These are phyloP conservation scores for Brettanomyces sp. DNA, from an alignment of 805 yeast species.

Conservation along the genomic window DNA sequence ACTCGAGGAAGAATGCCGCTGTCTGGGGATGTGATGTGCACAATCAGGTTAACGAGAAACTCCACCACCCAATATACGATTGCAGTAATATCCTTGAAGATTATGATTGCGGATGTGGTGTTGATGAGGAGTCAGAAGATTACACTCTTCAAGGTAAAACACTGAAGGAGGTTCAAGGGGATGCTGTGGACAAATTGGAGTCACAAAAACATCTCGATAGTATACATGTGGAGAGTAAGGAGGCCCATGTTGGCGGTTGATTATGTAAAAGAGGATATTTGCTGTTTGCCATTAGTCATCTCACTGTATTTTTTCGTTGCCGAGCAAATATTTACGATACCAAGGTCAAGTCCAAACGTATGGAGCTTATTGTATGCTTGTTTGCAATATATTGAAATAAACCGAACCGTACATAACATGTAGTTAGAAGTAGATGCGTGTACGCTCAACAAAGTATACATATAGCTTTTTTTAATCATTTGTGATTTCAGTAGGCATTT, in stretches of 20 bases:
- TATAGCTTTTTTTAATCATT: no score
- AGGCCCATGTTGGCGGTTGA: slow-evolving; percentile 19
- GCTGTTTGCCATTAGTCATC: no score
- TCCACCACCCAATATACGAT: slow-evolving; percentile 67
- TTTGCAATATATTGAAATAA: no score
- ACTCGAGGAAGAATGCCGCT: slow-evolving; percentile 71
- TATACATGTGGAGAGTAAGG: slow-evolving; percentile 38
- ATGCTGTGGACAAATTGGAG: slow-evolving; percentile 13
- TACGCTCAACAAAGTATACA: no score
- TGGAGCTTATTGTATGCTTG: no score
- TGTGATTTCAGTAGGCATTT: no score
- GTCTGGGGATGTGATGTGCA: slow-evolving; percentile 95
- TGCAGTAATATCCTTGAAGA: slow-evolving; percentile 79
- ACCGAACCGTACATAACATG: no score
- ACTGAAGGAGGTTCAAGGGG: slow-evolving; percentile 6
- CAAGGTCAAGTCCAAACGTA: no score
- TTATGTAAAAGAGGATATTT: slow-evolving; percentile 4
- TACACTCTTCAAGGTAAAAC: slow-evolving; percentile 17
- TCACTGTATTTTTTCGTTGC: no score
- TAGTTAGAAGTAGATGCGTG: no score
- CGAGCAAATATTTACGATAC: no score
- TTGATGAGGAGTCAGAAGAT: slow-evolving; percentile 49
- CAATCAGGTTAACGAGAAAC: slow-evolving; percentile 70
- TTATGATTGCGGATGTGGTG: slow-evolving; percentile 94
- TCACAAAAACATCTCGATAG: slow-evolving; percentile 31